phyloP scores from a whole-genome alignment of 805 yeast species.

The Cyberlindnera veronae region DNA sequence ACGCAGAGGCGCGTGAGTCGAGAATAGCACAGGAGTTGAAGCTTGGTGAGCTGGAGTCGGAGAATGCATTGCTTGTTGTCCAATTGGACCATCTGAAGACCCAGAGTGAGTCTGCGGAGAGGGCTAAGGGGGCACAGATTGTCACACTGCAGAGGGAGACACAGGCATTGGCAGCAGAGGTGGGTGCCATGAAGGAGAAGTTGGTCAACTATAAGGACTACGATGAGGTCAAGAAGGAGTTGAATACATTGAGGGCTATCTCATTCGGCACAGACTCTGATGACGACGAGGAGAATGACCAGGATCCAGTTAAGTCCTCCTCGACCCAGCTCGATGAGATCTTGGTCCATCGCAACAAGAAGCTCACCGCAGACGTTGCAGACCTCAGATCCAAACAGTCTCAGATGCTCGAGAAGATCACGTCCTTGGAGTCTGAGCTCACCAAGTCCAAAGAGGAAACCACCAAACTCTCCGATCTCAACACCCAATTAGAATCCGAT shows the following conservation, averaged over 20 bases:
- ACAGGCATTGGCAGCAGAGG: conserved; percentile 43
- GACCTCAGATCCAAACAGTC: conserved; percentile 58
- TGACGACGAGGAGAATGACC: conserved; percentile 23
- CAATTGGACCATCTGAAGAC: conserved; percentile 49
- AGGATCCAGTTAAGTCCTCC: conserved; percentile 22
- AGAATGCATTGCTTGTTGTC: conserved; percentile 60
- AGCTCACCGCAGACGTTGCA: conserved; percentile 66
- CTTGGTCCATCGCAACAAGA: conserved; percentile 66
- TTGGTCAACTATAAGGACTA: conserved; percentile 60
- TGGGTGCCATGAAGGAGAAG: conserved; percentile 45
- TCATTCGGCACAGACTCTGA: conserved; percentile 56
- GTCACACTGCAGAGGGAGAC: conserved; percentile 31
- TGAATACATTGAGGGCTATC: conserved; percentile 66
- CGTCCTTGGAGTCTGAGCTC: conserved; percentile 37
- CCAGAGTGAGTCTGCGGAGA: conserved; percentile 28
- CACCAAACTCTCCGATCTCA: conserved; percentile 41
- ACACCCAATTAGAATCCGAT: conserved; percentile 70
- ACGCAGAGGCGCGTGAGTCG: conserved; percentile 39
- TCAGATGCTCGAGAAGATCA: conserved; percentile 39
- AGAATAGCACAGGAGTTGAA: conserved; percentile 40
- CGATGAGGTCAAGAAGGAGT: conserved; percentile 75
- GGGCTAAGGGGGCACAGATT: conserved; percentile 14
- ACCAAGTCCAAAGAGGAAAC: conserved; percentile 35
- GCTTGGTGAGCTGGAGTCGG: conserved; percentile 58
- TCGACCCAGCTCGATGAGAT: conserved; percentile 47